phyloP scores from a whole-genome alignment of 176 grass and related monocot genomes.

The Ampelocalamus luodianensis region DNA sequence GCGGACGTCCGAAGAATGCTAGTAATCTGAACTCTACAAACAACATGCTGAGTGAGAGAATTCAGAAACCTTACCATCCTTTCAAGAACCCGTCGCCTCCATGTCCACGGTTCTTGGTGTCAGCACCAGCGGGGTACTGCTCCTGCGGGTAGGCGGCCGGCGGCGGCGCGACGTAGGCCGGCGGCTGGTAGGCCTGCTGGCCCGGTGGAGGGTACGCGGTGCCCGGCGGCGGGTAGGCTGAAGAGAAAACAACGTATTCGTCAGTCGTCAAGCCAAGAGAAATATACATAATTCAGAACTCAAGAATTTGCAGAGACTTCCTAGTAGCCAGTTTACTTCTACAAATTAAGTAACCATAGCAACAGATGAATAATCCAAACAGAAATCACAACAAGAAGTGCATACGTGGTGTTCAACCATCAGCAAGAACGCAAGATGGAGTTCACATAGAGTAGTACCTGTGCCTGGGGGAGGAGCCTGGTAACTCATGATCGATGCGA shows the following conservation, averaged over 20 bases:
- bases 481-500: conserved; percentile 10
- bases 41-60: too few species aligned
- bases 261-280: not conserved
- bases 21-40: too few species aligned
- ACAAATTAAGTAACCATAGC: not conserved
- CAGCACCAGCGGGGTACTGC: not conserved
- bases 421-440: not conserved
- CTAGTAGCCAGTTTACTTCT: not conserved
- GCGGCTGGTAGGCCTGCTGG: conserved; percentile 9
- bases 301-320: not conserved
- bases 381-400: not conserved
- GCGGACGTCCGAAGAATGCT: too few species aligned
- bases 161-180: conserved; percentile 38
- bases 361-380: not conserved
- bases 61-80: conserved; percentile 41
- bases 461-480: conserved; percentile 24
- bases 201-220: conserved; percentile 26
- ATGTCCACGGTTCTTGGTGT: conserved; percentile 30
- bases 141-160: conserved; percentile 27
- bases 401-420: too few species aligned
- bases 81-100: conserved; percentile 45
- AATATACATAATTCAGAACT: not conserved
- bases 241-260: not conserved
- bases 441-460: not conserved
- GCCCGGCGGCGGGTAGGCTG: conserved; percentile 33